These are phyloP conservation scores for Heracleum sosnowskyi DNA, from an alignment of 129 eudicot genomes.

Conservation along the genomic window DNA sequence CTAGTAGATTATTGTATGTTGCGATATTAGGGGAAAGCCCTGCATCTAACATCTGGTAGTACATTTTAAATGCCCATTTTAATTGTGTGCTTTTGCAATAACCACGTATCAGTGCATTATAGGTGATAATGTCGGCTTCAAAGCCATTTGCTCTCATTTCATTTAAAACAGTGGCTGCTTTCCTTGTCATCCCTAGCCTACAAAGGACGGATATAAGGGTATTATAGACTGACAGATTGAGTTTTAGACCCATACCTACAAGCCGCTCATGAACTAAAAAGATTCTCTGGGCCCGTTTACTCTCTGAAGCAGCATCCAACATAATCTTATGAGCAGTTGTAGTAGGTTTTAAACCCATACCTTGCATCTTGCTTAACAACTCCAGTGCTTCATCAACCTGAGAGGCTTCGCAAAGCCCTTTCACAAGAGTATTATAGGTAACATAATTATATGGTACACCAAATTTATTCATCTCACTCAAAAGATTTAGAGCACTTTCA, in stretches of 20 bases:
- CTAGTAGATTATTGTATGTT: constrained; percentile 70
- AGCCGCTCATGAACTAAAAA: constrained; percentile 52
- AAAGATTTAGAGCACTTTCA: constrained; percentile 46
- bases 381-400: constrained; percentile 50
- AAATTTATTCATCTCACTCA: constrained; percentile 53
- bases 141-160: constrained; percentile 60
- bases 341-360: constrained; percentile 43
- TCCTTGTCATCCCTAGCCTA: constrained; percentile 78
- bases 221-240: constrained; percentile 45
- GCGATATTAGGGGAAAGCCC: constrained; percentile 57
- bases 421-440: constrained; percentile 45
- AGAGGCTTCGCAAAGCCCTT: constrained; percentile 62
- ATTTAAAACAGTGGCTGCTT: constrained; percentile 50
- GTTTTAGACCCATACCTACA: constrained; percentile 67
- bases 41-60: constrained; percentile 52
- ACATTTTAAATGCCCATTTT: constrained; percentile 47
- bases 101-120: constrained; percentile 67
- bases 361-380: constrained; percentile 51
- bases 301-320: constrained; percentile 59
- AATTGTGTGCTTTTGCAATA: constrained; percentile 63
- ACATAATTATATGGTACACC: constrained; percentile 55
- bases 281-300: constrained; percentile 51
- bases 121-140: constrained; percentile 57
- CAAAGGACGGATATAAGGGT: constrained; percentile 56
- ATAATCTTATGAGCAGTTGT: constrained; percentile 40